phyloP scores from a whole-genome alignment of 2,329 filamentous ascomycete species.

The Ceratocystis harringtonii region DNA sequence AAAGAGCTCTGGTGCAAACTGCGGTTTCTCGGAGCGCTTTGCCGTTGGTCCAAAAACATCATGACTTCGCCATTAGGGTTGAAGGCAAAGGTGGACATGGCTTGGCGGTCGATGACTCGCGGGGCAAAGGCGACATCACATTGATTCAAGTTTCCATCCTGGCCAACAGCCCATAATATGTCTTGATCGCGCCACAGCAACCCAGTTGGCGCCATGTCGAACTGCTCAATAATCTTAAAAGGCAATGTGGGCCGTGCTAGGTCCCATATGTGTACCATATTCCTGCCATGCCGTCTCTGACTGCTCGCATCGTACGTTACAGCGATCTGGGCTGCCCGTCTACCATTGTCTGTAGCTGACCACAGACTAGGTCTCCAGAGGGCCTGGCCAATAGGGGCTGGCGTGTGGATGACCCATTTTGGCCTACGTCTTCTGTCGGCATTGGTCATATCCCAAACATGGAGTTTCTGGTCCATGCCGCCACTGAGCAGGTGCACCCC shows the following conservation, averaged over 20 bases:
- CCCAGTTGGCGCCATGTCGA: conserved; percentile 41
- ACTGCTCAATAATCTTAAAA: conserved; percentile 49
- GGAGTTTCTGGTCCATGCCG: conserved; percentile 44
- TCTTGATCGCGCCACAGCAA: conserved; percentile 51
- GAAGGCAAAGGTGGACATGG: conserved; percentile 46
- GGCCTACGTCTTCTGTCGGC: conserved; percentile 51
- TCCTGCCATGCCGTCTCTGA: conserved; percentile 39
- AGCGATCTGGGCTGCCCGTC: conserved; percentile 45
- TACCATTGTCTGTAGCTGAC: conserved; percentile 47
- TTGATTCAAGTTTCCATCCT: conserved; percentile 47
- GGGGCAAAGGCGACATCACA: conserved; percentile 50
- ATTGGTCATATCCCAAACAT: conserved; percentile 50
- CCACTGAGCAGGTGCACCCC: conserved; percentile 50
- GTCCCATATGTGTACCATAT: conserved; percentile 51
- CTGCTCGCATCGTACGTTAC: conserved; percentile 46
- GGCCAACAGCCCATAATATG: conserved; percentile 50
- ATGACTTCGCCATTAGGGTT: conserved; percentile 44
- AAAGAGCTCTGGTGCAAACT: neutral
- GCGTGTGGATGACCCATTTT: conserved; percentile 45
- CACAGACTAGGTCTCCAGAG: conserved; percentile 50
- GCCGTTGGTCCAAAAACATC: conserved; percentile 47
- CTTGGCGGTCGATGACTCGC: conserved; percentile 46
- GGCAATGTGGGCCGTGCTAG: conserved; percentile 51
- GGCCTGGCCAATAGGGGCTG: conserved; percentile 43
- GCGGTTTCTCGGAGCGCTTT: conserved; percentile 21